Base-by-base conservation (phyloP, 2,329 filamentous ascomycete species). In the Intubia oerlemansii region DNA sequence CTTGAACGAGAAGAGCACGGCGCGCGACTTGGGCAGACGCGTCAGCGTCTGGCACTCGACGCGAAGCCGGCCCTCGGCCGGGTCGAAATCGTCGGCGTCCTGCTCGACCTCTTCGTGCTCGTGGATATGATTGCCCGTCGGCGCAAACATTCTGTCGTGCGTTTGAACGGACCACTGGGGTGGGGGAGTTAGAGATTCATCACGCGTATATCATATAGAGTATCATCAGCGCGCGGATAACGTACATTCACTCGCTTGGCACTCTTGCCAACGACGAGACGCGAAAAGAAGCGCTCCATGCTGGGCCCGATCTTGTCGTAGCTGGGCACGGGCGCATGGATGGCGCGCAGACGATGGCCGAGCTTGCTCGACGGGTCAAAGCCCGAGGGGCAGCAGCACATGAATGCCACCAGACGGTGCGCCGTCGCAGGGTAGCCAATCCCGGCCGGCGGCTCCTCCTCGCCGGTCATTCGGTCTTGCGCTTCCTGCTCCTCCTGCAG, bases 1-100 rank as follows among this genome's bases (percentile, higher is more conserved):
- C 44, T 66, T 65, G 48, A 66, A 62, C 8, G 58, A 59, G 41
- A 66, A 66, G 10, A 66, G 39, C 2, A 66, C 42, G 1, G 56
- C 54, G 3, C 42, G 40, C 0, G 54, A 59, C 32, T 48, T 39
- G 1, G 60, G 60, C 7, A 66, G 47, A 2, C 61, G 50, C 2
- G 50, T 58, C 17, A 66, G 36, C 0, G 58, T 60, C 39, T 67
- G 62, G 10, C 62, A 45, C 41, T 68, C 61, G 17, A 57, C 52
- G 16, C 59, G 49, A 5, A 58, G 35, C 27, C 42, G 45, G 6
- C 49, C 42, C 50, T 54, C 42, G n/a, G n/a, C n/a, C n/a, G n/a
- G n/a, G 5, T 50, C 42, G 0, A 55, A 44, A 16, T 57, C 48
- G 1, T 48, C 41, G 16, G 50, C 42, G 8, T 52, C 44, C 10